A percentile compares a stretch with the other conserved stretches of the same genome.
phyloP scores from a whole-genome alignment of 2,329 filamentous ascomycete genomes.

The Claviceps sorghi region DNA sequence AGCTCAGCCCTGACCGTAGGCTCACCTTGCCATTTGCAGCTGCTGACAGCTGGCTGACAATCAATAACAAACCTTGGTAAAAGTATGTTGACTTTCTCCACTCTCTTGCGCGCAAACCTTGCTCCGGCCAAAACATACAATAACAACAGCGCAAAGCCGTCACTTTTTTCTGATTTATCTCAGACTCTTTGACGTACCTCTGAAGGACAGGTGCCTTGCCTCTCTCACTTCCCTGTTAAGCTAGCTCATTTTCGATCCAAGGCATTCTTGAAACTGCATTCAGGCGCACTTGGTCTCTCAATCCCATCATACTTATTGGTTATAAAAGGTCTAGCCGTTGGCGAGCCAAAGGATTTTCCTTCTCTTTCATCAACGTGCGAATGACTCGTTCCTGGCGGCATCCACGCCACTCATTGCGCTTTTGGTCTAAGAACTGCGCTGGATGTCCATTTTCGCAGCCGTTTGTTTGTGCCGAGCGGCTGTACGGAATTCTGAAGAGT shows the following conservation, averaged over 20 bases:
- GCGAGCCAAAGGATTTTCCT: not conserved
- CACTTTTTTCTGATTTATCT: not conserved
- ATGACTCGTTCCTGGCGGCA: too few relatives aligned
- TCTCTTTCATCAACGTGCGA: not conserved
- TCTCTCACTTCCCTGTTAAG: not conserved
- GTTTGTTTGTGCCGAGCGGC: too few relatives aligned
- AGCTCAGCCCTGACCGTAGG: not conserved
- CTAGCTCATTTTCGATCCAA: not conserved
- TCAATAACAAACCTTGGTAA: not conserved
- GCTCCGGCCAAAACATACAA: not conserved
- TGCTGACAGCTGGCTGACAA: not conserved
- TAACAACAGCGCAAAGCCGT: not conserved
- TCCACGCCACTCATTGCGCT: not conserved
- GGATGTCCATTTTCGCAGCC: not conserved
- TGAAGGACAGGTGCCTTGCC: not conserved
- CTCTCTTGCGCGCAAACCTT: not conserved
- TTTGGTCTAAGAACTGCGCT: not conserved
- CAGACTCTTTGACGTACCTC: not conserved
- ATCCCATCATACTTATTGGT: not conserved
- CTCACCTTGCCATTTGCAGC: not conserved
- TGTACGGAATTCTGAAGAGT: too few relatives aligned
- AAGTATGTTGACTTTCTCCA: not conserved
- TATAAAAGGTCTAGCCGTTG: not conserved
- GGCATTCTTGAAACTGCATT: not conserved
- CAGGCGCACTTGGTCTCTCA: not conserved